Evolutionary conservation across 2,329 filamentous ascomycete genomes (phyloP).

Genomic region (Pestalotiopsis sp.): DNA sequence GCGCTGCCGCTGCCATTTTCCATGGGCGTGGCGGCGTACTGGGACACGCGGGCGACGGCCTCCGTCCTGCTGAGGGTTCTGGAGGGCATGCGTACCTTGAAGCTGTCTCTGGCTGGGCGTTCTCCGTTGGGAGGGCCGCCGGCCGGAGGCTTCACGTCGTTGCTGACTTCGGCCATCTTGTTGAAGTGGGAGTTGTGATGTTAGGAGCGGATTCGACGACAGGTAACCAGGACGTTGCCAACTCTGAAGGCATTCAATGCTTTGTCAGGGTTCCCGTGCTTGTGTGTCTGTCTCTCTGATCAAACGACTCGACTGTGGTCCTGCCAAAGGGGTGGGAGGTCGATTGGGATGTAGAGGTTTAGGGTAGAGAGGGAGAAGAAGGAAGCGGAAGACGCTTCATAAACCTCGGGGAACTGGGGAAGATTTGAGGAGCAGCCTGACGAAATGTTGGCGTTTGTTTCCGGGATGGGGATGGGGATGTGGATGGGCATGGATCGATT

Average conservation of each 20-base stretch:
- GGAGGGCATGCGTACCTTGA: constrained; percentile 7
- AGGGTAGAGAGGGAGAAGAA: not conserved
- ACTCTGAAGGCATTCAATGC: constrained; percentile 8
- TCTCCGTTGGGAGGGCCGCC: constrained; percentile 3
- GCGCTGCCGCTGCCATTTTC: not conserved
- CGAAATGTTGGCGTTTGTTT: not conserved
- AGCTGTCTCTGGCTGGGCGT: not conserved
- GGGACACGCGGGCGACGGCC: not conserved
- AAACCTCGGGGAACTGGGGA: not conserved
- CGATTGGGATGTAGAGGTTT: not conserved
- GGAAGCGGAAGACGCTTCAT: not conserved
- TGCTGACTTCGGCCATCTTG: constrained; percentile 3
- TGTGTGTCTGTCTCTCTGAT: not conserved
- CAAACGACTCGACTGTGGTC: not conserved
- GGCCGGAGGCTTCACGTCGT: constrained; percentile 1
- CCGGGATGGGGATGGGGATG: not conserved
- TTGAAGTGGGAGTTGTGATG: not conserved
- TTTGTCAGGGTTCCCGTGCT: not conserved
- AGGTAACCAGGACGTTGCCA: constrained; percentile 7
- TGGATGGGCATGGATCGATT: not conserved
- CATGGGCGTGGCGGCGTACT: constrained; percentile 6
- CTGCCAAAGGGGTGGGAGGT: not conserved
- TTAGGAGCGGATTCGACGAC: constrained; percentile 8
- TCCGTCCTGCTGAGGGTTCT: not conserved
- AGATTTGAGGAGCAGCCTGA: not conserved